Percentiles rank a stretch among this genome's conserved stretches.
These are phyloP conservation scores for Phytophthora litchii DNA, from an alignment of 352 stramenopile genomes.

Conservation along the genomic window DNA sequence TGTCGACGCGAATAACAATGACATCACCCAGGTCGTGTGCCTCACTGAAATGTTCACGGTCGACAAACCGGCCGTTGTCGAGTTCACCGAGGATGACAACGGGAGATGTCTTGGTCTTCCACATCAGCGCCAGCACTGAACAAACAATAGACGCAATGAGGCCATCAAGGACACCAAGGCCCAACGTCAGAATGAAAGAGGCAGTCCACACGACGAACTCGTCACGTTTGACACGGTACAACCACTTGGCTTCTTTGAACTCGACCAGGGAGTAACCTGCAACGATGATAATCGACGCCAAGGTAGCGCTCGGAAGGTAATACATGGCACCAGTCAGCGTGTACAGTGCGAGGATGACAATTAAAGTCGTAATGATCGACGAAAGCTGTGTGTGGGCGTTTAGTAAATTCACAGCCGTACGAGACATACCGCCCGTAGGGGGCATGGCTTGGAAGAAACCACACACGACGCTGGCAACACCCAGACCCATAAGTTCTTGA, in stretches of 20 bases:
- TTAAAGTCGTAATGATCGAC: conserved; percentile 77
- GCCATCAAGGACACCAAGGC: conserved; percentile 51
- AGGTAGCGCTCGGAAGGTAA: conserved; percentile 78
- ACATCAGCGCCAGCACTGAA: conserved; percentile 60
- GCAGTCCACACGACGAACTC: conserved; percentile 60
- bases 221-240: conserved; percentile 67
- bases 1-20: conserved; percentile 56
- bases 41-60: conserved; percentile 41
- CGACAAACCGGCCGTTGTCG: conserved; percentile 43
- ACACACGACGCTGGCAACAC: conserved; percentile 82
- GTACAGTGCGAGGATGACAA: conserved; percentile 87
- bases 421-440: conserved; percentile 84
- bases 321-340: conserved; percentile 86
- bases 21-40: conserved; percentile 40
- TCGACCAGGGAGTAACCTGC: conserved; percentile 89
- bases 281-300: conserved; percentile 91
- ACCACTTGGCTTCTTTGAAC: conserved; percentile 82
- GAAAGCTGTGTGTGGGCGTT: conserved; percentile 85
- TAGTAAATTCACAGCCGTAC: conserved; percentile 90
- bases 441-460: conserved; percentile 89
- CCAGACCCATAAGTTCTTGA: conserved; percentile 88
- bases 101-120: conserved; percentile 51
- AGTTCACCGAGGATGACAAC: conserved; percentile 51
- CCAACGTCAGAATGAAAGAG: conserved; percentile 58
- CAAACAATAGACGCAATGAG: conserved; percentile 59